Evolutionary conservation across 345 rosid genomes (phyloP).

Genomic region (Gossypium anomalum): DNA sequence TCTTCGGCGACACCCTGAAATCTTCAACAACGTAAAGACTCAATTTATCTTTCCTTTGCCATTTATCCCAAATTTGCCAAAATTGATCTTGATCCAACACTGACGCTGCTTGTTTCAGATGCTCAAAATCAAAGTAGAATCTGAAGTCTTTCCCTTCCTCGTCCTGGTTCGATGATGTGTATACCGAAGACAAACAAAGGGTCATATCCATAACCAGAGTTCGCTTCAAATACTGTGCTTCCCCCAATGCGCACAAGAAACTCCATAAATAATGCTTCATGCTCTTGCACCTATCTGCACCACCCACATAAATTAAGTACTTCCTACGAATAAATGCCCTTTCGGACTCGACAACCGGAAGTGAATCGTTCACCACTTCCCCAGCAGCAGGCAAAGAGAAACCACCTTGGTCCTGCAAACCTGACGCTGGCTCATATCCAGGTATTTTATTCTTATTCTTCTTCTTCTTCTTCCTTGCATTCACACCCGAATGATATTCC

Average conservation of each 20-base stretch:
- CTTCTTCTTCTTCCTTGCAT: slow-evolving; percentile 69
- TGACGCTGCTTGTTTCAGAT: slow-evolving; percentile 78
- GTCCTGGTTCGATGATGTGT: slow-evolving; percentile 63
- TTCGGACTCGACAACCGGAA: slow-evolving; percentile 69
- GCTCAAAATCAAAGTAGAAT: slow-evolving; percentile 93
- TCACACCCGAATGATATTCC: slow-evolving; percentile 84
- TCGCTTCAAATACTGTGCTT: slow-evolving; percentile 87
- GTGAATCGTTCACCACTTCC: slow-evolving; percentile 69
- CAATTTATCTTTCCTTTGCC: slow-evolving; percentile 56
- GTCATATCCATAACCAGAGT: slow-evolving; percentile 88
- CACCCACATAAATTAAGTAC: slow-evolving; percentile 72
- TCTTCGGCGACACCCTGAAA: slow-evolving; percentile 64
- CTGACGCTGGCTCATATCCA: slow-evolving; percentile 48
- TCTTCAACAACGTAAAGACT: slow-evolving; percentile 68
- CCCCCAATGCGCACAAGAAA: slow-evolving; percentile 91
- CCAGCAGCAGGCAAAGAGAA: slow-evolving; percentile 57
- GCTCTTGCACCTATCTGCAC: slow-evolving; percentile 90
- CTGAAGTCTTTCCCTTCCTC: slow-evolving; percentile 96
- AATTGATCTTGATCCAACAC: slow-evolving; percentile 85
- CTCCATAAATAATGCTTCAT: slow-evolving; percentile 98
- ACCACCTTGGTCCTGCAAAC: slow-evolving; percentile 31
- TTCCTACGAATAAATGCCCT: slow-evolving; percentile 54
- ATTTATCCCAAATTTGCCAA: slow-evolving; percentile 77
- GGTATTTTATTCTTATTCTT: slow-evolving; percentile 63
- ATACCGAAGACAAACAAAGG: slow-evolving; percentile 69